Conservation (phyloP, 2,329 filamentous ascomycete species). For the Verticillium alfalfae region DNA sequence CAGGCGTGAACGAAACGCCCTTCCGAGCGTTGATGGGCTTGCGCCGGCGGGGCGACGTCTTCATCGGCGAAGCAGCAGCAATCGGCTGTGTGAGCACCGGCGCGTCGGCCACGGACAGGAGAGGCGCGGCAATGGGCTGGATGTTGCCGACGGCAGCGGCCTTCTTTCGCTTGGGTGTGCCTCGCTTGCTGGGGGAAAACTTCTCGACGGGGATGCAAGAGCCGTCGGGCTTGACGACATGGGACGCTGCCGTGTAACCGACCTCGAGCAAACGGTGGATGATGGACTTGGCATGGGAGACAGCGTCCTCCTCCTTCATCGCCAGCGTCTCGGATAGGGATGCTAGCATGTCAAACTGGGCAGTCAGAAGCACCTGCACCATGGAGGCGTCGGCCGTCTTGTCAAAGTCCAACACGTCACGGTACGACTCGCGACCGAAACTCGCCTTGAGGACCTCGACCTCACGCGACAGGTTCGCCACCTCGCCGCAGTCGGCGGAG, state of each 20-base stretch:
- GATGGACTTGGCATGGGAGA: slow-evolving; percentile 71
- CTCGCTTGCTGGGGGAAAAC: slow-evolving; percentile 64
- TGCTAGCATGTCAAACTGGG: slow-evolving; percentile 86
- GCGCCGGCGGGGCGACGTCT: slow-evolving; percentile 74
- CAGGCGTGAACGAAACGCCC: slow-evolving; percentile 74
- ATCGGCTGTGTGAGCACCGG: slow-evolving; percentile 20
- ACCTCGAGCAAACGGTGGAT: slow-evolving; percentile 73
- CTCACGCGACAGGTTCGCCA: slow-evolving; percentile 70
- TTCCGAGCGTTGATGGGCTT: slow-evolving; percentile 60
- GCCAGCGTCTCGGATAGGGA: slow-evolving; percentile 75
- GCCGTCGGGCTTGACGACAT: slow-evolving; percentile 88
- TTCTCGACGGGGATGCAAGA: slow-evolving; percentile 54
- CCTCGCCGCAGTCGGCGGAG: slow-evolving; percentile 59
- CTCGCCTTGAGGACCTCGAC: slow-evolving; percentile 79
- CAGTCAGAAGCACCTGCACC: slow-evolving; percentile 77
- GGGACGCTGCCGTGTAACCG: slow-evolving; percentile 68
- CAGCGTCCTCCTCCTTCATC: slow-evolving; percentile 79
- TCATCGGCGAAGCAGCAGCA: slow-evolving; percentile 55
- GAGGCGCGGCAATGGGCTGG: slow-evolving; percentile 38
- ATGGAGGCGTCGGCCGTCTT: slow-evolving; percentile 71
- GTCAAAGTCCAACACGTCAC: slow-evolving; percentile 77
- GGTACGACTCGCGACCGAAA: slow-evolving; percentile 73
- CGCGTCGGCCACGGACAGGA: slow-evolving; percentile 23
- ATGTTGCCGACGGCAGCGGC: slow-evolving; percentile 29
- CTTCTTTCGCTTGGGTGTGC: slow-evolving; percentile 74